Conservation (phyloP, 208 protist species). For the Trypanosoma theileri region DNA sequence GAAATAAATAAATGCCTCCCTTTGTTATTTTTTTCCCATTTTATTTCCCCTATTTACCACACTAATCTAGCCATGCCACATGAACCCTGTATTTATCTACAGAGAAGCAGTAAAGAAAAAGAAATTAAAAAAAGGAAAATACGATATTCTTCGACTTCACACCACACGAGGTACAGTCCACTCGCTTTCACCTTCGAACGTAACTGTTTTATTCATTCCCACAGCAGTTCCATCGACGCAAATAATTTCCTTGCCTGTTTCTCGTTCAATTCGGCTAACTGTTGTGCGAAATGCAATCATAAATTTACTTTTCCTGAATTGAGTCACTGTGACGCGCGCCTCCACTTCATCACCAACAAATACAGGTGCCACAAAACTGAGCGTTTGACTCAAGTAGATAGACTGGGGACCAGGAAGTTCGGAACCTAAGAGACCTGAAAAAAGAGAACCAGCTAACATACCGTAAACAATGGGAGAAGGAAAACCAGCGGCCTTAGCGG, state of each 20-base stretch:
- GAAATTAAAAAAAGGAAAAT: neutral
- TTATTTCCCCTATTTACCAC: neutral
- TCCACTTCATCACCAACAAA: constrained; percentile 83
- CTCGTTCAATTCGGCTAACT: constrained; percentile 53
- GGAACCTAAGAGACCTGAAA: constrained; percentile 83
- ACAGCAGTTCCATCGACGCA: constrained; percentile 78
- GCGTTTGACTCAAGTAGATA: constrained; percentile 85
- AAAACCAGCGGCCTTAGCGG: constrained; percentile 79
- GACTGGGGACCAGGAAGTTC: constrained; percentile 81
- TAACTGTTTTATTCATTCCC: constrained; percentile 78
- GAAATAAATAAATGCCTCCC: neutral
- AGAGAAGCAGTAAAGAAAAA: neutral
- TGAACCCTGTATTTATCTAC: neutral
- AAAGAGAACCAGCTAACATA: constrained; percentile 81
- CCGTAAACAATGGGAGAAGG: constrained; percentile 76
- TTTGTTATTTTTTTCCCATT: neutral
- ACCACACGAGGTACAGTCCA: constrained; percentile 45
- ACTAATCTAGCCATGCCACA: neutral
- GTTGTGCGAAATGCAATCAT: constrained; percentile 75
- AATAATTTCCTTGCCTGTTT: constrained; percentile 45
- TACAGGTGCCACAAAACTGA: constrained; percentile 71
- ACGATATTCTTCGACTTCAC: neutral
- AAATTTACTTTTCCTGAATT: constrained; percentile 62
- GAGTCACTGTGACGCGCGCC: constrained; percentile 59
- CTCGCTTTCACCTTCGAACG: constrained; percentile 80